A percentile compares a stretch with the other conserved stretches of the same genome.
Evolutionary conservation across 257 asterid genomes (phyloP).

Genomic region (Cinchona pubescens): DNA sequence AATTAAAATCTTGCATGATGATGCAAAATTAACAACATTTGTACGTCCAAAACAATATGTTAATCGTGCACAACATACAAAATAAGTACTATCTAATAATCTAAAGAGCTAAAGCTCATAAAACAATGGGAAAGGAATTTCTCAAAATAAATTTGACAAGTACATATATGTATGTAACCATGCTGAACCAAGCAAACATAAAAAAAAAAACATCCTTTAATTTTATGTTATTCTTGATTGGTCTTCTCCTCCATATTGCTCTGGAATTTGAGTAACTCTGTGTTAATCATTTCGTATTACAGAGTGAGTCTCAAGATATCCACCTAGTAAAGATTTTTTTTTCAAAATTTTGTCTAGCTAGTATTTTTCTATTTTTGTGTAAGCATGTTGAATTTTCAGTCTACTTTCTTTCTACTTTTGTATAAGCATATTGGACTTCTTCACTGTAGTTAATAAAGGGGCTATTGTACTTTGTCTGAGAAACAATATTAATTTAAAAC

Average conservation of each 20-base stretch:
- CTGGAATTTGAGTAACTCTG: too few relatives aligned
- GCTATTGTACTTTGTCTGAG: slow-evolving; percentile 12
- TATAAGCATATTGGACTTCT: not conserved
- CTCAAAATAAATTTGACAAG: not conserved
- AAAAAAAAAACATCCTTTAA: too few relatives aligned
- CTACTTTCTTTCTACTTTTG: not conserved
- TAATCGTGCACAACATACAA: not conserved
- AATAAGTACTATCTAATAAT: not conserved
- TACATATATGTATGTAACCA: not conserved
- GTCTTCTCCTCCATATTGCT: not conserved
- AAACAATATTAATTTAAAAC: not conserved
- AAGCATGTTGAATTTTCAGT: not conserved
- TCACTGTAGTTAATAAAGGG: slow-evolving; percentile 4
- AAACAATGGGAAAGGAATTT: not conserved
- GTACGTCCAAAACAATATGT: not conserved
- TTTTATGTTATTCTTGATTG: not conserved
- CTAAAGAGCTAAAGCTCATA: not conserved
- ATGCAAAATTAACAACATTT: not conserved
- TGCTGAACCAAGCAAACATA: too few relatives aligned
- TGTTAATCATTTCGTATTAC: too few relatives aligned
- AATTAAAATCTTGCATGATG: slow-evolving; percentile 9
- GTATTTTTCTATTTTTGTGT: not conserved
- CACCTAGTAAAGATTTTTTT: too few relatives aligned
- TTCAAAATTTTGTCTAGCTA: too few relatives aligned
- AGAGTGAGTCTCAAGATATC: too few relatives aligned